Base-by-base conservation (phyloP, 2,329 filamentous ascomycete species). In the Plectosphaerella plurivora region DNA sequence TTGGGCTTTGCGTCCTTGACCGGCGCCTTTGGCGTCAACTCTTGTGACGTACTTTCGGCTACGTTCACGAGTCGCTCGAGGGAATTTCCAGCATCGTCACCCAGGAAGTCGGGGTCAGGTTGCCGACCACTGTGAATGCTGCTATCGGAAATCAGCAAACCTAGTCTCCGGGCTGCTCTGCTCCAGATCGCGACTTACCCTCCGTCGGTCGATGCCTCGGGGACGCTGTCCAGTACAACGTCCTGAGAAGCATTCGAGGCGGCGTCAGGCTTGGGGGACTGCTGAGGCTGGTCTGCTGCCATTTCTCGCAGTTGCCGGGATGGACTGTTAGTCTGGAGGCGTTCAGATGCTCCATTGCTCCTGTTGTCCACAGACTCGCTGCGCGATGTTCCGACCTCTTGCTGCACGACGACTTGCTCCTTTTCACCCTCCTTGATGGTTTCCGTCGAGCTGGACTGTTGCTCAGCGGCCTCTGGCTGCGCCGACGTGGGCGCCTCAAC, bases 71-170 rank as follows among this genome's bases (percentile, higher is more conserved):
- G 42, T 33, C 50, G 54, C 18, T 36, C 41, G 1, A 66, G 58
- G 1, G 67, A 63, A 4, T 68, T 61, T 16, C 57, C 54, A 39
- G 68, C 67, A 39, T 66, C 61, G 36, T 71, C 68, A 14, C 68
- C 61, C 57, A 65, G 64, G 49, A 71, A 69, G 12, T 68, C 62
- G 5, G 70, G 72, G 52, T 79, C 75, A 4, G 73, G 73, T 53
- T 82, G 80, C 14, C 76, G 72, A 22, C 78, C 79, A 59, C 73
- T 81, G 54, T 46, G 68, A 57, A 70, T 62, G 58, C 73, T 81
- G 53, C 68, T 69, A 9, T 33, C 28, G 28, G 7, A 3, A 4
- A 33, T 33, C 28, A 33, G 28, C 28, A 33, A 33, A 8, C 24
- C 24, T 10, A 47, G n/a, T 47, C 24, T 47, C 24, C 16, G 45